Conservation (phyloP, 306 rosid species). For the Vigna mungo region DNA sequence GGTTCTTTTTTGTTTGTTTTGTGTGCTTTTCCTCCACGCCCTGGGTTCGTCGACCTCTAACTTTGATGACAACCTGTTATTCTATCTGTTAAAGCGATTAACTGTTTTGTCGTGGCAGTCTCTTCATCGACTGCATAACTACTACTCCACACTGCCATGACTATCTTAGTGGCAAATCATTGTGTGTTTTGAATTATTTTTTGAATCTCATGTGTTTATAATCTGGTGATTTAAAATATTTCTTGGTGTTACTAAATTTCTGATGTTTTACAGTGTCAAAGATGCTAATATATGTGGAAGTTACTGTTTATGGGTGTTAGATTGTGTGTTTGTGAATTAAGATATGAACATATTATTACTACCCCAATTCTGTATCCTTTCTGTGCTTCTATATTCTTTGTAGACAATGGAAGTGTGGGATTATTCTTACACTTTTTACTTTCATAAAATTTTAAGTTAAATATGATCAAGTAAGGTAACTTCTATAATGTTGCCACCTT, state of each 20-base stretch:
- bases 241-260: conserved; percentile 43
- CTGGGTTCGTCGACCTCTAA: too few relatives aligned
- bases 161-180: conserved; percentile 10
- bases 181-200: conserved; percentile 25
- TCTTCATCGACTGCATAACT: not conserved
- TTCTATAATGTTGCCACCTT: not conserved
- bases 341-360: not conserved
- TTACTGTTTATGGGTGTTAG: conserved; percentile 31
- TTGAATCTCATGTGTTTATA: not conserved
- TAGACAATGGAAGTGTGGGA: conserved; percentile 15
- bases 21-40: not conserved
- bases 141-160: not conserved
- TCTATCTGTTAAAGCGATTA: not conserved
- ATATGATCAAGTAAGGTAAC: not conserved
- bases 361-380: not conserved
- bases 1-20: not conserved
- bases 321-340: conserved; percentile 22
- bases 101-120: not conserved
- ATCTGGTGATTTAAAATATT: conserved; percentile 33
- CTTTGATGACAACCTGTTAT: not conserved
- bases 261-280: conserved; percentile 38
- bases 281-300: conserved; percentile 43
- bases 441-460: not conserved
- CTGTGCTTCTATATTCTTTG: conserved; percentile 13
- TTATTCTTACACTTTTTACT: not conserved